Conservation (phyloP, 1,284 basidiomycete genomes). For the Trichosporon asahii region DNA sequence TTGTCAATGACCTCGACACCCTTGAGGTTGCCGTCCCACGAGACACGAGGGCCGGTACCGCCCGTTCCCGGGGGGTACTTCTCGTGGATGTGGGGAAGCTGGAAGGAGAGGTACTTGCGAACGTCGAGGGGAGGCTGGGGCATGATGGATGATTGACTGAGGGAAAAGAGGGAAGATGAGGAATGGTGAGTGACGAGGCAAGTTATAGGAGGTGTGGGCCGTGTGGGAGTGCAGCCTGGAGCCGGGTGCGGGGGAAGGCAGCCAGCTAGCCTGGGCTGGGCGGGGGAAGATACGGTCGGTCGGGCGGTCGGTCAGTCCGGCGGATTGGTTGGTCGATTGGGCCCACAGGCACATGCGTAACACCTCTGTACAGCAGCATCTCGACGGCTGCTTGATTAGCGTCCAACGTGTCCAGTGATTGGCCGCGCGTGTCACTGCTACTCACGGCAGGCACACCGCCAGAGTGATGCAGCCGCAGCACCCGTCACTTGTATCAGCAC, state of each 20-base stretch:
- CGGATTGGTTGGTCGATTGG: background rate
- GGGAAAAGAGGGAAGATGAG: background rate
- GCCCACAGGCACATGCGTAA: background rate
- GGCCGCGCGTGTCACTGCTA: background rate
- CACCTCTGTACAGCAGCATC: too few relatives aligned
- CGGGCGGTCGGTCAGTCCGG: background rate
- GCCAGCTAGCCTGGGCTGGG: background rate
- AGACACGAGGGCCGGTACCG: constrained; percentile 45
- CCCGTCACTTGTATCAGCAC: too few relatives aligned
- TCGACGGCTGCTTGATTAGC: background rate
- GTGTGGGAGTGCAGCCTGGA: background rate
- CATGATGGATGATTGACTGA: constrained; percentile 33
- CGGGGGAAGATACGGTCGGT: background rate
- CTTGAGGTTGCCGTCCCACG: constrained; percentile 46
- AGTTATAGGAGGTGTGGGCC: background rate
- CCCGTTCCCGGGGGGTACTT: constrained; percentile 51
- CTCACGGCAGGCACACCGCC: too few relatives aligned
- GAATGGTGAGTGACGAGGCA: background rate
- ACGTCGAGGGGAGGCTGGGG: constrained; percentile 51
- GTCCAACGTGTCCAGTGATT: background rate
- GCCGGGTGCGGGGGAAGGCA: background rate
- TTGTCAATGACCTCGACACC: constrained; percentile 46
- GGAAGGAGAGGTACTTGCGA: constrained; percentile 44
- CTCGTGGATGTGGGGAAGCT: constrained; percentile 42
- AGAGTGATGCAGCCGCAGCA: too few relatives aligned